Evolutionary conservation across 2,329 filamentous ascomycete species (phyloP), one percentile per base, ranked within the genome.

Genomic region (Zalaria sp.): DNA sequence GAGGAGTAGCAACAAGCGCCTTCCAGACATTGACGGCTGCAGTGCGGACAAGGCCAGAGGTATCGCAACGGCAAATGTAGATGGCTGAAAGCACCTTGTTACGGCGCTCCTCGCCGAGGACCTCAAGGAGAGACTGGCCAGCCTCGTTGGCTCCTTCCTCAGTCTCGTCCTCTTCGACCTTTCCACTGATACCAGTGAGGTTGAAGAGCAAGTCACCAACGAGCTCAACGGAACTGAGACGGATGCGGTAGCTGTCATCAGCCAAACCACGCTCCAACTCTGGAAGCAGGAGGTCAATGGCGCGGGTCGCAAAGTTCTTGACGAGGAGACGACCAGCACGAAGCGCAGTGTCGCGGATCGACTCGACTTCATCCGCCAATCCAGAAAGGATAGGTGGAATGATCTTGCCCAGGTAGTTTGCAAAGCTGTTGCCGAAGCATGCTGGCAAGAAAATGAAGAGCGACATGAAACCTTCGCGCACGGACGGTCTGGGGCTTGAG

Each of bases 381-480:
- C 93, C 93, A 49, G 86, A 79, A 48, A 98, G 72, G 54, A 98
- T 96, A 18, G 91, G 83, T 11, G 91, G 93, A 53, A 98, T 94
- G 54, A 98, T 94, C 58, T 81, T 87, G 64, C 81, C 85, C 46
- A 98, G 80, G 57, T 98, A 98, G 57, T 86, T 87, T 52, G 91
- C 83, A 57, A 98, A 98, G 61, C 88, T 93, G 72, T 98, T 98
- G 55, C 91, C 91, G 55, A 98, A 98, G 66, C 91, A 98, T 41
- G 94, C 91, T 8, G 91, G 91, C 66, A 98, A 77, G 74, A 95
- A 98, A 51, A 98, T 96, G 65, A 98, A 98, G 34, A 98, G 74
- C 5, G 91, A 95, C 91, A 98, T 98, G 68, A 98, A 98, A 37
- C 91, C 91, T 69, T 98, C 91, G 53, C 91, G 80, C 49, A 98